These are phyloP conservation scores for Halenospora varia DNA, from an alignment of 495 filamentous ascomycete species.

Conservation along the genomic window DNA sequence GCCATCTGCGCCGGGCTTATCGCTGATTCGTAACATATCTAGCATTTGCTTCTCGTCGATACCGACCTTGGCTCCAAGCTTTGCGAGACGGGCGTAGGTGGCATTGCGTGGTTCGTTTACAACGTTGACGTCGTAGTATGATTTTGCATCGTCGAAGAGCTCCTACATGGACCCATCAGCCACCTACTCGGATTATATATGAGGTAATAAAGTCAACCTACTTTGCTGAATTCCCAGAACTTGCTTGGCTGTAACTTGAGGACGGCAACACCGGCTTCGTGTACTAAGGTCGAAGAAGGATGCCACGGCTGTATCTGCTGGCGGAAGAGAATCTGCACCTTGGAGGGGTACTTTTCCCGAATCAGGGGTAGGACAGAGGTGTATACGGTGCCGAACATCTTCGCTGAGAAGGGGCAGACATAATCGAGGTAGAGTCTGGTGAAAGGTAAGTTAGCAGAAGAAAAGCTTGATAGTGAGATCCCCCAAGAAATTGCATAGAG, in stretches of 20 bases:
- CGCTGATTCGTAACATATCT: constrained; percentile 57
- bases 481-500: too few species aligned
- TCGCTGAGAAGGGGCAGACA: constrained; percentile 71
- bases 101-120: constrained; percentile 78
- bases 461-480: too few species aligned
- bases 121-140: constrained; percentile 78
- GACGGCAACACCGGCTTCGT: constrained; percentile 84
- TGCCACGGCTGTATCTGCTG: constrained; percentile 97
- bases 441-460: too few species aligned
- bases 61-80: constrained; percentile 59
- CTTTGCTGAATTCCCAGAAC: constrained; percentile 73
- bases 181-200: not conserved
- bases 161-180: constrained; percentile 23
- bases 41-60: constrained; percentile 63
- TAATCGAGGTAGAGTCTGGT: constrained; percentile 87
- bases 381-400: constrained; percentile 71
- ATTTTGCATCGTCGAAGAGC: constrained; percentile 65
- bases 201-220: not conserved
- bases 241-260: constrained; percentile 58
- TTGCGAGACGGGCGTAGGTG: constrained; percentile 75
- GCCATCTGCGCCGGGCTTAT: constrained; percentile 58
- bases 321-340: constrained; percentile 72
- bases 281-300: constrained; percentile 78
- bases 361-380: constrained; percentile 52
- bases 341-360: constrained; percentile 39